phyloP scores from a whole-genome alignment of 176 grass and related monocot species.

The Eleusine coracana region DNA sequence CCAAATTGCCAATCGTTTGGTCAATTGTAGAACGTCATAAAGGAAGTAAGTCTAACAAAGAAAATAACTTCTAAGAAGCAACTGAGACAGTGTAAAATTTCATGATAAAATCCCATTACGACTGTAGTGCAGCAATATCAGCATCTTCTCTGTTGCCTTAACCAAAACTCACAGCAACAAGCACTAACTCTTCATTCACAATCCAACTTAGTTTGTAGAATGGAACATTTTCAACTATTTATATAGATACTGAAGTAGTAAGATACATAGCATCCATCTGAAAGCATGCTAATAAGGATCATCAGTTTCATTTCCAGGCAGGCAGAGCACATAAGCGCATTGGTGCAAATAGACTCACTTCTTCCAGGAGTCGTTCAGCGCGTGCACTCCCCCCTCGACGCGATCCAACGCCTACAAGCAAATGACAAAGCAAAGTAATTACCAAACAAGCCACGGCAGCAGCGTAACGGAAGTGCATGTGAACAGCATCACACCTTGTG shows the following conservation, averaged over 20 bases:
- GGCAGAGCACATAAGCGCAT: background rate
- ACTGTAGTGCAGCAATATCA: background rate
- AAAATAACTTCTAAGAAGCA: background rate
- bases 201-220: background rate
- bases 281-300: background rate
- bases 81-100: background rate
- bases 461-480: background rate
- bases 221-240: background rate
- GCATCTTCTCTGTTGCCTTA: background rate
- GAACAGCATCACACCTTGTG: constrained; percentile 54
- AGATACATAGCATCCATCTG: background rate
- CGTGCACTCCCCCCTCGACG: constrained; percentile 81
- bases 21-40: background rate
- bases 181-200: background rate
- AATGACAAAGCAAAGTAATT: constrained; percentile 12
- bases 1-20: background rate
- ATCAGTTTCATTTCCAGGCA: constrained; percentile 8
- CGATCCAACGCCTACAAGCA: constrained; percentile 73
- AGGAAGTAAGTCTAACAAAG: background rate
- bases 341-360: constrained; percentile 59
- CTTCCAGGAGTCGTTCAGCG: constrained; percentile 74
- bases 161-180: background rate
- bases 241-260: background rate
- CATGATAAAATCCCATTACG: background rate
- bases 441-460: constrained; percentile 1